These are phyloP conservation scores for Dendrobium huoshanense DNA, from an alignment of 106 monocot genomes.

Conservation along the genomic window DNA sequence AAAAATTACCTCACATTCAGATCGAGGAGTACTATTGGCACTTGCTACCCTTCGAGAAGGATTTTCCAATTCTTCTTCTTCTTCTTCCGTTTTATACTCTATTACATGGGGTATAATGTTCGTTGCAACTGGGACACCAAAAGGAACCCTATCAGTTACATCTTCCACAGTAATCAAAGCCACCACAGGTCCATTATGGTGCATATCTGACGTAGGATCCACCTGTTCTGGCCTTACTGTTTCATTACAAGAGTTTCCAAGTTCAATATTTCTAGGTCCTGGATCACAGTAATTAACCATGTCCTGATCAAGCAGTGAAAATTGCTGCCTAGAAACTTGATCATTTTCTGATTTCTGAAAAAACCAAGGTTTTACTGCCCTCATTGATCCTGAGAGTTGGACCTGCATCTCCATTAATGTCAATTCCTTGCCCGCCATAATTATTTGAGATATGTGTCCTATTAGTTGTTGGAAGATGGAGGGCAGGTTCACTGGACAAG, in stretches of 20 bases:
- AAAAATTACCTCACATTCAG: slow-evolving; percentile 40
- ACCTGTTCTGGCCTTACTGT: slow-evolving; percentile 1
- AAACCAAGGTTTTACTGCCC: background rate
- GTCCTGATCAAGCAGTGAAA: slow-evolving; percentile 54
- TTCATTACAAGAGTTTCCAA: slow-evolving; percentile 10
- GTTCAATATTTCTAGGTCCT: background rate
- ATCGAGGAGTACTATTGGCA: slow-evolving; percentile 24
- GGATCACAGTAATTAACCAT: slow-evolving; percentile 13
- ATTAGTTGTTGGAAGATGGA: slow-evolving; percentile 25
- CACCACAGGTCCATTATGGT: slow-evolving; percentile 10
- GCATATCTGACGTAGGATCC: too few species aligned
- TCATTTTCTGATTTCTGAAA: slow-evolving; percentile 19
- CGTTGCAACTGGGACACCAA: slow-evolving; percentile 24
- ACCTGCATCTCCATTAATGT: slow-evolving; percentile 9
- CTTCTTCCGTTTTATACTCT: slow-evolving; percentile 21
- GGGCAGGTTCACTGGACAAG: slow-evolving; percentile 9
- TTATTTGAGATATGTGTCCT: slow-evolving; percentile 23
- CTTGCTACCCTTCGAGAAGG: slow-evolving; percentile 21
- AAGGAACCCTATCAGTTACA: slow-evolving; percentile 58
- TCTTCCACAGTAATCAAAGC: slow-evolving; percentile 55
- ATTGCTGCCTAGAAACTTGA: slow-evolving; percentile 15
- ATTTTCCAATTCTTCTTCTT: slow-evolving; percentile 16
- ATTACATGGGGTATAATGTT: slow-evolving; percentile 45
- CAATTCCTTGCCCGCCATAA: slow-evolving; percentile 8
- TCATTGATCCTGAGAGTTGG: slow-evolving; percentile 12